A percentile compares a stretch with the other conserved stretches of the same genome.
phyloP scores from a whole-genome alignment of 768 basidiomycete species.

The Butyriboletus loyo region DNA sequence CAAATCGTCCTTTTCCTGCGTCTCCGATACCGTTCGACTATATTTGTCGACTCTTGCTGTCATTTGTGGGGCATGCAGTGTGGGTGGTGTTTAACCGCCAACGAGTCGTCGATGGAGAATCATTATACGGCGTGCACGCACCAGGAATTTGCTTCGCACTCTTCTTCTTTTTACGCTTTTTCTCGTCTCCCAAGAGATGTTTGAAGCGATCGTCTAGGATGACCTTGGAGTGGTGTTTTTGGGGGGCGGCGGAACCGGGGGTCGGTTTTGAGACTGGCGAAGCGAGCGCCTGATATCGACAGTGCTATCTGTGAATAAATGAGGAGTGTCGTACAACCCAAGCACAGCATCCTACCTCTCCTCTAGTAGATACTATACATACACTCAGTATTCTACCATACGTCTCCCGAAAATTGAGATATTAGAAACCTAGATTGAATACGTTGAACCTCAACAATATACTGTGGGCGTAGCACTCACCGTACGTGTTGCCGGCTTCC shows the following conservation, averaged over 20 bases:
- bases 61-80: not conserved
- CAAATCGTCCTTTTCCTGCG: constrained; percentile 71
- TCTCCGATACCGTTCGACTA: constrained; percentile 67
- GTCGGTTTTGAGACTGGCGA: constrained; percentile 82
- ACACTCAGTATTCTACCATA: not conserved
- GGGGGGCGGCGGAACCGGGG: constrained; percentile 89
- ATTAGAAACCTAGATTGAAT: constrained; percentile 23
- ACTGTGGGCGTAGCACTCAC: constrained; percentile 38
- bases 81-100: not conserved
- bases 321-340: not conserved
- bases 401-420: not conserved
- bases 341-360: constrained; percentile 16
- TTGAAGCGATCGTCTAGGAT: constrained; percentile 92
- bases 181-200: constrained; percentile 57
- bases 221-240: constrained; percentile 77
- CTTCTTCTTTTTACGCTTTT: constrained; percentile 36
- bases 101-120: not conserved
- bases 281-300: constrained; percentile 75
- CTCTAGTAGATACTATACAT: constrained; percentile 19
- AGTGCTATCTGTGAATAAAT: not conserved
- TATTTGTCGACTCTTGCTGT: constrained; percentile 83
- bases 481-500: constrained; percentile 90
- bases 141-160: constrained; percentile 31
- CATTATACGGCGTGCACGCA: constrained; percentile 4
- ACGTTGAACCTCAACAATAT: not conserved